A percentile compares a stretch with the other conserved stretches of the same genome.
Conservation (phyloP, 2,329 filamentous ascomycete species). For the Botrytis aclada region DNA sequence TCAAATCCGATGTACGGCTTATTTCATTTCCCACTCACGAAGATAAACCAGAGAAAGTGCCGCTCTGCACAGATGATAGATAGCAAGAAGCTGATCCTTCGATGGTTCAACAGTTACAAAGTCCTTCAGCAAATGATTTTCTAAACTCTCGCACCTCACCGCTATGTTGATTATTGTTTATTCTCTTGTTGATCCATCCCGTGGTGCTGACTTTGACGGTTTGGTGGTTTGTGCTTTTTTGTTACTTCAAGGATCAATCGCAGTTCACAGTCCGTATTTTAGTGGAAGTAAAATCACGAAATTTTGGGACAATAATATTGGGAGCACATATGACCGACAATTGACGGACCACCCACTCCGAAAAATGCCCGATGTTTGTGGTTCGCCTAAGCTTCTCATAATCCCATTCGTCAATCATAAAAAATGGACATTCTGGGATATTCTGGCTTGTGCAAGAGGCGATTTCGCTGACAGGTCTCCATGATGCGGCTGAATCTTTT, state of each 20-base stretch:
- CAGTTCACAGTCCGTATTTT: background rate
- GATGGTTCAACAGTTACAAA: background rate
- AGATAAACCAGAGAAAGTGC: background rate
- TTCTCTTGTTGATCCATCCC: conserved; percentile 1
- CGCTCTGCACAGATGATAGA: background rate
- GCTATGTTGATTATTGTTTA: conserved; percentile 2
- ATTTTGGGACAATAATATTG: background rate
- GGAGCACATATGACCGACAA: conserved; percentile 6
- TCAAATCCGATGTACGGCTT: background rate
- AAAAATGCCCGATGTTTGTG: background rate
- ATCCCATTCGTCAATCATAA: background rate
- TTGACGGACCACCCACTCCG: background rate
- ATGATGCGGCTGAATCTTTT: background rate
- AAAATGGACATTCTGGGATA: background rate
- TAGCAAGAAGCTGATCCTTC: background rate
- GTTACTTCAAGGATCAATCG: background rate
- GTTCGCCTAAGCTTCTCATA: background rate
- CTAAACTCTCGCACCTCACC: background rate
- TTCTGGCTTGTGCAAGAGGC: background rate
- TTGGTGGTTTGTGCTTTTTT: background rate
- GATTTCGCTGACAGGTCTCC: background rate
- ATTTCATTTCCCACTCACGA: background rate
- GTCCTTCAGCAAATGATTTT: background rate
- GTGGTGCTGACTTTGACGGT: background rate
- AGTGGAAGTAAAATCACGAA: background rate